Base-by-base conservation (phyloP, 345 rosid genomes). In the Hevea brasiliensis region DNA sequence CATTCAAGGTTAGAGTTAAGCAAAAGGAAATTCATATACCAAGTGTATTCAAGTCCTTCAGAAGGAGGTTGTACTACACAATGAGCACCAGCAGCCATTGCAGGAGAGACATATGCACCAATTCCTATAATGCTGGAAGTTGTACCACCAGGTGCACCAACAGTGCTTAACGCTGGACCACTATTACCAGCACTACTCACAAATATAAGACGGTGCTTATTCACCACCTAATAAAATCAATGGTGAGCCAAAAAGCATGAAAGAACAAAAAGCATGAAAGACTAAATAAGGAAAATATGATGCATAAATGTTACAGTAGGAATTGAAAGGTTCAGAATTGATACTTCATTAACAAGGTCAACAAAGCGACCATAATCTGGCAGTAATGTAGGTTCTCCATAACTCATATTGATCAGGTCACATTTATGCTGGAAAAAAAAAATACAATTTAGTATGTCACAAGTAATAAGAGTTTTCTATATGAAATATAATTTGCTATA, bases 131-230 rank as follows among this genome's bases (percentile, higher is more conserved):
- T 92, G 79, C 98, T 89, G 55, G 99, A 87, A 51, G 91, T 84
- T 72, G 98, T 95, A 77, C 99, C 99, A 73, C 99, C 98, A 47
- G 99, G 98, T 73, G 99, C 99, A 83, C 99, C 98, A 67, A 95
- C 97, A 50, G 96, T 95, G 75, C 85, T 91, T 79, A 95, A 80
- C 84, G 94, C 98, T 66, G 98, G 98, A 79, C 99, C 99, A 74
- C 89, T 93, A 84, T 95, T 92, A 67, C 99, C 99, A 82, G 97
- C 99, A 83, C 99, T 93, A 69, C 99, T 95, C 61, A 95, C 91
- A 79, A 91, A 93, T 82, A 93, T 82, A 70, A 95, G 55, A 59
- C 90, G 90, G 78, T 89, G 92, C 84, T 95, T 89, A 83, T 93
- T 85, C 76, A 95, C 98, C 66, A 84, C 98, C 99, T 95, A 83